Percentiles rank a stretch among this genome's conserved stretches.
These are phyloP conservation scores for Aspergillus nomiae DNA, from an alignment of 2,329 filamentous ascomycete genomes.

Conservation along the genomic window DNA sequence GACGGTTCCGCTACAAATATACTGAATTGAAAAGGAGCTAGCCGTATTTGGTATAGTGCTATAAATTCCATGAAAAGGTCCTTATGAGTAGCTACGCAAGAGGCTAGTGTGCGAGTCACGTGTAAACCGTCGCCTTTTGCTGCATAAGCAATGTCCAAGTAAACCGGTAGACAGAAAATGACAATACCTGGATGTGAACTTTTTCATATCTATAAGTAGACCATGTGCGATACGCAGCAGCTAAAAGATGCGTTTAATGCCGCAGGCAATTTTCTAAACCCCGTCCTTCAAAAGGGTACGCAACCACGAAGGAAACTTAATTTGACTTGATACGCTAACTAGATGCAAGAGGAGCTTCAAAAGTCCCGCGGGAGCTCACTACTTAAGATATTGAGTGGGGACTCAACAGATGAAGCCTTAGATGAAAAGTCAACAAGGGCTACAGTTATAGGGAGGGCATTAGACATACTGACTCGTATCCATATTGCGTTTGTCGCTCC, in stretches of 20 bases:
- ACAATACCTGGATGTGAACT: background rate
- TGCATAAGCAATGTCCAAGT: slow-evolving; percentile 1
- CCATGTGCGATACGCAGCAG: slow-evolving; percentile 31
- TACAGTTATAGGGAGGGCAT: slow-evolving; percentile 35
- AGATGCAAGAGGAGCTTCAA: slow-evolving; percentile 40
- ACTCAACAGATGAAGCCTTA: slow-evolving; percentile 7
- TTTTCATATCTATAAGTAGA: background rate
- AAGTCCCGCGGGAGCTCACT: slow-evolving; percentile 38
- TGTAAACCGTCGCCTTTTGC: background rate
- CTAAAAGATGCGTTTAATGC: slow-evolving; percentile 36
- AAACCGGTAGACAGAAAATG: slow-evolving; percentile 4
- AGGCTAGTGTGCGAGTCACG: background rate
- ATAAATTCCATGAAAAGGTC: background rate
- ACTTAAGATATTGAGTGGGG: slow-evolving; percentile 34
- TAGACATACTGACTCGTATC: slow-evolving; percentile 37
- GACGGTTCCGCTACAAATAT: slow-evolving; percentile 4
- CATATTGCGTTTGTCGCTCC: slow-evolving; percentile 37
- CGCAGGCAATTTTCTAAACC: slow-evolving; percentile 38
- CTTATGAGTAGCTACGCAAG: background rate
- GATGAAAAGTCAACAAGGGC: slow-evolving; percentile 25
- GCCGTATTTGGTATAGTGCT: background rate
- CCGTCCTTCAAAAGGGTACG: slow-evolving; percentile 46
- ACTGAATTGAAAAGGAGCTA: background rate
- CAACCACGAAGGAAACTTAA: slow-evolving; percentile 17
- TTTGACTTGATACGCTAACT: slow-evolving; percentile 30